phyloP scores from a whole-genome alignment of 2,329 filamentous ascomycete species.

The Nigrospora sphaerica region DNA sequence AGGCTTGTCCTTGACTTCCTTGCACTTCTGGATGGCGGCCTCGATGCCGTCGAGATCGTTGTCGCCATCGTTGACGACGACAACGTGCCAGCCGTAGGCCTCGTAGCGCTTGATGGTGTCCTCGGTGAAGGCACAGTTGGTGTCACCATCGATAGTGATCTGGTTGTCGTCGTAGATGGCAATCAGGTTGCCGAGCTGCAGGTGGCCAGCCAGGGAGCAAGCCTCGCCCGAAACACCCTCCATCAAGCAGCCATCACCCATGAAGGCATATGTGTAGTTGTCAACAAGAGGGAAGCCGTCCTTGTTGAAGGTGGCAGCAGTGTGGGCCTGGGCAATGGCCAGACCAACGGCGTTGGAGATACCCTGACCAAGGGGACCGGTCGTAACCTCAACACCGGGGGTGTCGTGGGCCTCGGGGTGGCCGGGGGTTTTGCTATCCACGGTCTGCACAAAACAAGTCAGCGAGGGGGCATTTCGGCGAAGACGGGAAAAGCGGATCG shows the following conservation, averaged over 20 bases:
- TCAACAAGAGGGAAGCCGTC: constrained; percentile 83
- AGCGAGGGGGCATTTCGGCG: not conserved
- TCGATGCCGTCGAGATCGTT: constrained; percentile 81
- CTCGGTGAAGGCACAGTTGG: constrained; percentile 93
- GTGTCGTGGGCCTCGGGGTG: constrained; percentile 97
- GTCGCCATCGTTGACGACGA: constrained; percentile 82
- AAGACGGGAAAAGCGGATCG: too few relatives aligned
- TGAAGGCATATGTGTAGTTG: constrained; percentile 96
- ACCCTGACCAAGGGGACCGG: constrained; percentile 94
- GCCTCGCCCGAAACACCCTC: constrained; percentile 95
- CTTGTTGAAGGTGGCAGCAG: constrained; percentile 91
- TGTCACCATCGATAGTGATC: constrained; percentile 92
- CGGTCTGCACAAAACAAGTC: constrained; percentile 24
- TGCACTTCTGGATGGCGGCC: constrained; percentile 75
- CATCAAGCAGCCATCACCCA: constrained; percentile 98
- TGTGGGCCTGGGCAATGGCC: constrained; percentile 92
- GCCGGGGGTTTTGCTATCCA: constrained; percentile 78
- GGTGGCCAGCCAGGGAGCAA: constrained; percentile 84
- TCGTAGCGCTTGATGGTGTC: constrained; percentile 93
- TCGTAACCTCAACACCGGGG: constrained; percentile 95
- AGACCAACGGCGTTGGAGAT: constrained; percentile 96
- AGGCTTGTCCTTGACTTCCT: constrained; percentile 91
- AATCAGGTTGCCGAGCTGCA: constrained; percentile 97
- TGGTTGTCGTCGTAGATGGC: constrained; percentile 98
- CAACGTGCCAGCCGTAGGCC: constrained; percentile 91